Percentiles rank a stretch among this genome's conserved stretches.
phyloP scores from a whole-genome alignment of 768 basidiomycete genomes.

The Lepiota brunneoincarnata region DNA sequence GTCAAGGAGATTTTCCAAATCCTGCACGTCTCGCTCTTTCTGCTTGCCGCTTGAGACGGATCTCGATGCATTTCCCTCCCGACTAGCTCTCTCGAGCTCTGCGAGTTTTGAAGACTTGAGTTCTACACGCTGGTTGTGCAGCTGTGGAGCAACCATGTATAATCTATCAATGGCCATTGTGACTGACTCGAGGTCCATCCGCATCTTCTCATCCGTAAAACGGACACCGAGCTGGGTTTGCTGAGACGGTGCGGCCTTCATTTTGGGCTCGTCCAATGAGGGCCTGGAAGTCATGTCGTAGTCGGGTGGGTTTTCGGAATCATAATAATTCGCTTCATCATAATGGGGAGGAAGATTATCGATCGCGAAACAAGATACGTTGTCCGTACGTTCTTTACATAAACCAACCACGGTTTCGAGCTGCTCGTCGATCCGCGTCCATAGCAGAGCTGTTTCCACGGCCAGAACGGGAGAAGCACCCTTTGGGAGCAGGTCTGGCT shows the following conservation, averaged over 20 bases:
- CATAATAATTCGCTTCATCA: slow-evolving; percentile 31
- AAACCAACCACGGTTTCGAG: slow-evolving; percentile 66
- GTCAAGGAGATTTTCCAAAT: slow-evolving; percentile 71
- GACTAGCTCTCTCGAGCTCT: slow-evolving; percentile 73
- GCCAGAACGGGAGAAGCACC: slow-evolving; percentile 43
- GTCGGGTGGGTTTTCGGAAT: slow-evolving; percentile 43
- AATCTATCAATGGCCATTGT: slow-evolving; percentile 88
- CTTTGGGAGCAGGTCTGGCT: slow-evolving; percentile 30
- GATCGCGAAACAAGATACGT: slow-evolving; percentile 23
- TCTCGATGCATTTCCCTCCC: slow-evolving; percentile 30
- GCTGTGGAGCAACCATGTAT: slow-evolving; percentile 81
- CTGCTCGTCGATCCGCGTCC: slow-evolving; percentile 72
- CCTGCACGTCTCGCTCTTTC: slow-evolving; percentile 48
- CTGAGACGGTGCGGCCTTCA: slow-evolving; percentile 21
- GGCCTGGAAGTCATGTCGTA: slow-evolving; percentile 41
- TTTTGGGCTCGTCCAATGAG: slow-evolving; percentile 36
- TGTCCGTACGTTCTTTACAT: slow-evolving; percentile 58
- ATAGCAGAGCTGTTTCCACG: slow-evolving; percentile 65
- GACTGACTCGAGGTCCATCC: slow-evolving; percentile 81
- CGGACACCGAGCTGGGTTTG: slow-evolving; percentile 25
- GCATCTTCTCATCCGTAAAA: slow-evolving; percentile 70
- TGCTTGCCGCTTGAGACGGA: slow-evolving; percentile 27
- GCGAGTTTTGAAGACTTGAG: slow-evolving; percentile 70
- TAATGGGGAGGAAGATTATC: slow-evolving; percentile 49
- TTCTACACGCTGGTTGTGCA: slow-evolving; percentile 92